Base-by-base conservation (phyloP, 352 stramenopile genomes). In the Thalassiosira exigua region DNA sequence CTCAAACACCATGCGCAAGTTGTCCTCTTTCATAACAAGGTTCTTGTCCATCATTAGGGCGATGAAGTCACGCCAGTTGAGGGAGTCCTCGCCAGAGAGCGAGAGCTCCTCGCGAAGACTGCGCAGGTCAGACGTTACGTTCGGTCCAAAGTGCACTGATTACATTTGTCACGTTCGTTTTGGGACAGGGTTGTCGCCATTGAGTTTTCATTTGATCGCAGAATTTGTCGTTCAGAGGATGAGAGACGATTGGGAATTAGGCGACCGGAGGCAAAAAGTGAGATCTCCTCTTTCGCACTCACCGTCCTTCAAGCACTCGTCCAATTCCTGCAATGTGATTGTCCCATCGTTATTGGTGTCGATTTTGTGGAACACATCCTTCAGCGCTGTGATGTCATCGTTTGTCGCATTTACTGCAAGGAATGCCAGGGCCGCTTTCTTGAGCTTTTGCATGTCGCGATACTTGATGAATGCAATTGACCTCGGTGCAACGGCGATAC, bases 21-120 rank as follows among this genome's bases (percentile, higher is more conserved):
- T 94, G 64, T 94, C 90, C 59, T 94, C 87, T 29, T 83, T 61
- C 44, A 93, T 81, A 4, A 87, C 79, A 0, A 90, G 62, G 65
- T 79, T 89, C 61, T 90, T 89, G 64, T 94, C 88, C 58, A 94
- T 90, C 27, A 89, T 93, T 0, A 82, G 81, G 14, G 88, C 85
- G 32, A 93, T 69, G 75, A 94, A 94, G 22, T 91, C 87, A 42
- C 85, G 86, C 79, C 85, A 94, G 58, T 94, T 92, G 3, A 94
- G 59, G 27, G 75, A 87, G 36, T 92, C 83, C 48, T 91, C 78
- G 17, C 86, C 88, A 5, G 87, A 88, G 9, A 94, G 52, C 17
- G 64, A 69, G 21, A 94, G 66, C 21, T 88, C 83, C 51, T 88
- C 69, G 14, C 85, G 71, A 29, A 94, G 56, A 5, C 60, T 61